phyloP scores from a whole-genome alignment of 306 rosid genomes.

The Prunus campanulata region DNA sequence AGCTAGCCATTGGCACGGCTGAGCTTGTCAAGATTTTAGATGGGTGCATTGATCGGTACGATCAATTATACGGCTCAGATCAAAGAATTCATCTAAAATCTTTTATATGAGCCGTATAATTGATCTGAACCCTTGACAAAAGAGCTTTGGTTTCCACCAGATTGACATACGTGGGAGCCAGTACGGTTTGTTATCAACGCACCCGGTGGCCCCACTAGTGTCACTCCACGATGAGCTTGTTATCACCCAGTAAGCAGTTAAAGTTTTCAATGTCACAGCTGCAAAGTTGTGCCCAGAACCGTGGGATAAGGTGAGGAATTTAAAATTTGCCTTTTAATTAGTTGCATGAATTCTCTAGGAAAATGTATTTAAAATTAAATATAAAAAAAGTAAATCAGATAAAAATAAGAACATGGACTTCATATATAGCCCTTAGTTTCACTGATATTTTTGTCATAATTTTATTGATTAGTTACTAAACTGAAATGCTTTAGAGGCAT shows the following conservation, averaged over 20 bases:
- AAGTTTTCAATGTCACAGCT: slow-evolving; percentile 45
- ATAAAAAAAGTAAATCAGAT: no score
- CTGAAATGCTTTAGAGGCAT: no score
- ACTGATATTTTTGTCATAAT: no score
- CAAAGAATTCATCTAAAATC: slow-evolving; percentile 27
- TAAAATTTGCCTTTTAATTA: no score
- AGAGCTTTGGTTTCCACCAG: slow-evolving; percentile 76
- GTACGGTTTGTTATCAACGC: slow-evolving; percentile 63
- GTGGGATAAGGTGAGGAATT: slow-evolving; percentile 41
- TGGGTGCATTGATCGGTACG: slow-evolving; percentile 61
- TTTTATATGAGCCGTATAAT: no score
- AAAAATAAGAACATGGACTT: no score
- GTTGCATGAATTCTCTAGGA: no score
- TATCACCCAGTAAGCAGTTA: not conserved
- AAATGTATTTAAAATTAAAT: no score
- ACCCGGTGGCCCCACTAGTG: slow-evolving; percentile 67
- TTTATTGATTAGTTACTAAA: no score
- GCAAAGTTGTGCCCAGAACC: slow-evolving; percentile 11
- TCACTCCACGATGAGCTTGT: slow-evolving; percentile 18
- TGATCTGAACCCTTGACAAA: slow-evolving; percentile 40
- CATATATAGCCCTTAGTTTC: no score
- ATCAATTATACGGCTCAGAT: slow-evolving; percentile 53
- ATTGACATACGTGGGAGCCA: slow-evolving; percentile 61
- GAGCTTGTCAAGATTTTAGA: slow-evolving; percentile 61
- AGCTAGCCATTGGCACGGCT: slow-evolving; percentile 61